Conservation (phyloP, 805 yeast species). For the Ogataea salicorniae region DNA sequence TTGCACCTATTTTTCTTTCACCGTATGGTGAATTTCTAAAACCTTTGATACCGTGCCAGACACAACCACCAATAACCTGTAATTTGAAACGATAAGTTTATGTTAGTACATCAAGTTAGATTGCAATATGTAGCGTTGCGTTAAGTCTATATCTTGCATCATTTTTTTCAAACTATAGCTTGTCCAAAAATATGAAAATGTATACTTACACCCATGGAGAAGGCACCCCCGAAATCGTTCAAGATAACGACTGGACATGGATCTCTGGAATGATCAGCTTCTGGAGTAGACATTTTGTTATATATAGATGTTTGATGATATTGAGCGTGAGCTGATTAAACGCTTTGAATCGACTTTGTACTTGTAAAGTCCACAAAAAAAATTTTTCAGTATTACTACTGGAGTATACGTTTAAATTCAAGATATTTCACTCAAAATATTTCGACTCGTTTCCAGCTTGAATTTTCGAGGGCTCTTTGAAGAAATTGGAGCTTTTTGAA, state of each 20-base stretch:
- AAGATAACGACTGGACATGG: slow-evolving; percentile 97
- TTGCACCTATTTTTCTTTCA: slow-evolving; percentile 85
- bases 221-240: slow-evolving; percentile 98
- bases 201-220: slow-evolving; percentile 80
- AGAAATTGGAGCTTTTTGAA: too few species aligned
- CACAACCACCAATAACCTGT: slow-evolving; percentile 81
- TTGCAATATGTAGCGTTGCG: background rate
- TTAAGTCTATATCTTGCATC: background rate
- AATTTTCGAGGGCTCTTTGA: too few species aligned
- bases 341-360: too few species aligned
- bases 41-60: slow-evolving; percentile 99
- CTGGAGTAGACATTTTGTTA: slow-evolving; percentile 48
- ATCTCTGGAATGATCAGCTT: slow-evolving; percentile 95
- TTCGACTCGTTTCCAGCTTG: too few species aligned
- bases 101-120: slow-evolving; percentile 1
- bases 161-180: too few species aligned
- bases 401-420: too few species aligned
- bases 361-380: too few species aligned
- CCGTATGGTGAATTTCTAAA: slow-evolving; percentile 97
- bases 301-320: background rate
- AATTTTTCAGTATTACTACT: too few species aligned
- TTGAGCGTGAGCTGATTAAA: background rate
- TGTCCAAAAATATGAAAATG: background rate
- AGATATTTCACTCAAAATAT: too few species aligned
- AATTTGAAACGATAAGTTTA: slow-evolving; percentile 9